A percentile compares a stretch with the other conserved stretches of the same genome.
Conservation (phyloP, 2,329 filamentous ascomycete species). For the Beauveria medogensis region DNA sequence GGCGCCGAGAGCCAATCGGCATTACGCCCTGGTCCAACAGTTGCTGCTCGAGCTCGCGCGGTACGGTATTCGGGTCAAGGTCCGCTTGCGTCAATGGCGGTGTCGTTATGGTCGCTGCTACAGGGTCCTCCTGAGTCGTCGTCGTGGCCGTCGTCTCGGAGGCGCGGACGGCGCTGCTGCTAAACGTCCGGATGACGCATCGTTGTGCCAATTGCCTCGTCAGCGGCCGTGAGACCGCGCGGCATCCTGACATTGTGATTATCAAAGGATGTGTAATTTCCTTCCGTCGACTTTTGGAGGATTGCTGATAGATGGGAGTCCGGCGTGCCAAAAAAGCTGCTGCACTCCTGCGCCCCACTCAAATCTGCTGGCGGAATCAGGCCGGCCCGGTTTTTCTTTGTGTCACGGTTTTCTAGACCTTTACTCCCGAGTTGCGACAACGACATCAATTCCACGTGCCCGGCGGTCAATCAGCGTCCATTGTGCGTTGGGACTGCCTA, state of each 20-base stretch:
- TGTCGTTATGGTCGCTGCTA: constrained; percentile 10
- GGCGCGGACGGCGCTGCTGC: constrained; percentile 24
- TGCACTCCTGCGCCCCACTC: constrained; percentile 20
- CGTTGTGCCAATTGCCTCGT: constrained; percentile 41
- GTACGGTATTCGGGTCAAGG: constrained; percentile 62
- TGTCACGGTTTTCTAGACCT: constrained; percentile 20
- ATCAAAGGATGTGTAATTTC: constrained; percentile 8
- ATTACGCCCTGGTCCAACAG: constrained; percentile 60
- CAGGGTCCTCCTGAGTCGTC: neutral
- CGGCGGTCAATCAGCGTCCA: neutral
- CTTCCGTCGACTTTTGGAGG: constrained; percentile 6
- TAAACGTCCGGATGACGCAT: constrained; percentile 29
- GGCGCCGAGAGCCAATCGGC: constrained; percentile 77
- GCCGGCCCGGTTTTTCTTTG: constrained; percentile 19
- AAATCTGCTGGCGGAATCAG: constrained; percentile 22
- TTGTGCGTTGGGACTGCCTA: neutral
- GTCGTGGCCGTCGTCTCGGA: constrained; percentile 17
- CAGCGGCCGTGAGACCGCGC: constrained; percentile 50
- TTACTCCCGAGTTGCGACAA: constrained; percentile 1
- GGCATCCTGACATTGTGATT: constrained; percentile 48
- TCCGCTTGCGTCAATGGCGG: constrained; percentile 25
- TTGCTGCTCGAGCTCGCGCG: constrained; percentile 49
- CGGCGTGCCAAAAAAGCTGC: constrained; percentile 21
- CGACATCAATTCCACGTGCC: neutral
- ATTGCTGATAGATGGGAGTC: constrained; percentile 10